These are phyloP conservation scores for Yamadazyma blattariae DNA, from an alignment of 1,139 yeast genomes.

Conservation along the genomic window DNA sequence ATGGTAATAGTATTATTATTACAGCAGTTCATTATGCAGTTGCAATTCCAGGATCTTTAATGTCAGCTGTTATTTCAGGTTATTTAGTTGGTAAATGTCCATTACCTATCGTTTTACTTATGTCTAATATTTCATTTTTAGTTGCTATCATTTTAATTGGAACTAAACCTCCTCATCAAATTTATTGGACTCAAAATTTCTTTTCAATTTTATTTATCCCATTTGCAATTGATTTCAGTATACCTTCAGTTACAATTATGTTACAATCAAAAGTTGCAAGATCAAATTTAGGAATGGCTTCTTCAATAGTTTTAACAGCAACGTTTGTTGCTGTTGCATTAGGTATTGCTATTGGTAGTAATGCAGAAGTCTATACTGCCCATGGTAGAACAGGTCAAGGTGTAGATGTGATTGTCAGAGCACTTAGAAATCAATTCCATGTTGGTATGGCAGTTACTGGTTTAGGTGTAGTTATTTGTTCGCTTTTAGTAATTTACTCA, in stretches of 20 bases:
- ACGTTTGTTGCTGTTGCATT: not conserved
- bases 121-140: conserved; percentile 6
- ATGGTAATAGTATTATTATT: conserved; percentile 29
- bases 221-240: conserved; percentile 61
- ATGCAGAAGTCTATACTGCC: conserved; percentile 2
- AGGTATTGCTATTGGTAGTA: not conserved
- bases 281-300: not conserved
- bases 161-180: conserved; percentile 12
- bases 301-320: conserved; percentile 1
- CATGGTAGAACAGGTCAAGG: not conserved
- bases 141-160: conserved; percentile 13
- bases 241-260: not conserved
- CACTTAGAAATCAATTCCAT: conserved; percentile 1
- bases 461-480: conserved; percentile 1
- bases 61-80: not conserved
- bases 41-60: not conserved
- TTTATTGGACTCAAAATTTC: conserved; percentile 37
- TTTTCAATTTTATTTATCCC: conserved; percentile 46
- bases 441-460: conserved; percentile 2
- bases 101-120: not conserved
- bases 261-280: not conserved
- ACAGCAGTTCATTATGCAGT: conserved; percentile 41
- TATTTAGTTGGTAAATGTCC: not conserved
- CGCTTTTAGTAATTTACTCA: not conserved
- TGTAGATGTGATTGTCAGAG: not conserved